A percentile compares a stretch with the other conserved stretches of the same genome.
These are phyloP conservation scores for Moniliella sp. DNA, from an alignment of 1,284 basidiomycete genomes.

Conservation along the genomic window DNA sequence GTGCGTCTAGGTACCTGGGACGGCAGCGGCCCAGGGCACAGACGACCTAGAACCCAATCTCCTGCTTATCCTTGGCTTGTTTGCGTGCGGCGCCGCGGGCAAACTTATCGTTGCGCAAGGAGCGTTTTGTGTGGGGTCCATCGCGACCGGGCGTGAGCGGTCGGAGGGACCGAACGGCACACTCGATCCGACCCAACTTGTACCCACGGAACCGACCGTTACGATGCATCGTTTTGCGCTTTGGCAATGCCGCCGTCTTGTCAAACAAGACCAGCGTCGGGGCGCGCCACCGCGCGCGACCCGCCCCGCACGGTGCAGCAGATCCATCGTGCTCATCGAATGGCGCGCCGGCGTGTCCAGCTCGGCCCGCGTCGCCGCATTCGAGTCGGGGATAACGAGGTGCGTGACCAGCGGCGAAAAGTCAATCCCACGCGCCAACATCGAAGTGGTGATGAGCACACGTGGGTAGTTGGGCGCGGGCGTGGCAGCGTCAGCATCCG, in stretches of 20 bases:
- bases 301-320: constrained; percentile 49
- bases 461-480: constrained; percentile 17
- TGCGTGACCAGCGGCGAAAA: constrained; percentile 43
- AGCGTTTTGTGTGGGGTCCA: no score
- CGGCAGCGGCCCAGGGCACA: no score
- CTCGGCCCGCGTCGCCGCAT: constrained; percentile 8
- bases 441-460: constrained; percentile 64
- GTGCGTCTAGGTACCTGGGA: no score
- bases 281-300: constrained; percentile 47
- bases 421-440: constrained; percentile 72
- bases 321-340: constrained; percentile 69
- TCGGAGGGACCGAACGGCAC: no score
- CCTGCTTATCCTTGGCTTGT: no score
- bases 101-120: no score
- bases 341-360: constrained; percentile 51
- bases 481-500: background rate
- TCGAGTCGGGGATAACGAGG: constrained; percentile 8
- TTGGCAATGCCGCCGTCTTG: constrained; percentile 1
- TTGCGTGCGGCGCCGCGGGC: no score
- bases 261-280: constrained; percentile 38
- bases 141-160: no score
- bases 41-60: no score
- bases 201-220: no score
- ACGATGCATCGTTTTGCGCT: no score
- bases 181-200: no score